Base-by-base conservation (phyloP, 2,329 filamentous ascomycete species). In the Xylaria sp. region DNA sequence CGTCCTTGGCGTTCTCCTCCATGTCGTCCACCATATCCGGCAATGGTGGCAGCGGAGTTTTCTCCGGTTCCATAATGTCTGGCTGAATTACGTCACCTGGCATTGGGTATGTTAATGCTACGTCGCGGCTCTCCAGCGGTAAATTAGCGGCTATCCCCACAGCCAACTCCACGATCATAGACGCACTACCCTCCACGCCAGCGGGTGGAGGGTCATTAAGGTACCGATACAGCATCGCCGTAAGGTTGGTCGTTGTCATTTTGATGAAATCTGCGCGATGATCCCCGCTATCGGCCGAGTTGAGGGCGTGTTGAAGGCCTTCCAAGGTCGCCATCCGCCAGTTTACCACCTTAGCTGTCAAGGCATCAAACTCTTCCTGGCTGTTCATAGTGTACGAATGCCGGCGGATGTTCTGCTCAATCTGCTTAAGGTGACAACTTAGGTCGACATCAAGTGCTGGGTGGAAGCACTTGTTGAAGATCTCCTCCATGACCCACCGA, bases 251-350 rank as follows among this genome's bases (percentile, higher is more conserved):
- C 9, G 92, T 90, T 13, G 91, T 84, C 70, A 86, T 85, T 56
- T 87, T 86, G 27, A 89, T 91, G 60, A 97, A 86, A 54, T 86
- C 81, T 7, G 83, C 77, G 29, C 89, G 87, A 75, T 93, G 85
- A 10, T 90, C 85, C 11, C 82, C 81, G 44, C 87, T 89, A 56
- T 89, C 83, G 0, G 86, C 80, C 3, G 89, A 87, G 58, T 85
- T 83, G 17, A 98, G 82, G 35, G 85, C 76, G 54, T 90, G 87
- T 65, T 89, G 85, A 17, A 99, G 82, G n/a, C 94, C 95, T 72
- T 99, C 95, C 15, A 98, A 81, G 2, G 95, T 99, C 3, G 94
- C 89, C 78, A 98, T 87, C 62, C 95, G 88, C 95, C 95, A 99
- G 73, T 90, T 92, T 62, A 96, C 88, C 44, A 98, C 87, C 77